These are phyloP conservation scores for Malus hybrid DNA, from an alignment of 331 rosid species.

Conservation along the genomic window DNA sequence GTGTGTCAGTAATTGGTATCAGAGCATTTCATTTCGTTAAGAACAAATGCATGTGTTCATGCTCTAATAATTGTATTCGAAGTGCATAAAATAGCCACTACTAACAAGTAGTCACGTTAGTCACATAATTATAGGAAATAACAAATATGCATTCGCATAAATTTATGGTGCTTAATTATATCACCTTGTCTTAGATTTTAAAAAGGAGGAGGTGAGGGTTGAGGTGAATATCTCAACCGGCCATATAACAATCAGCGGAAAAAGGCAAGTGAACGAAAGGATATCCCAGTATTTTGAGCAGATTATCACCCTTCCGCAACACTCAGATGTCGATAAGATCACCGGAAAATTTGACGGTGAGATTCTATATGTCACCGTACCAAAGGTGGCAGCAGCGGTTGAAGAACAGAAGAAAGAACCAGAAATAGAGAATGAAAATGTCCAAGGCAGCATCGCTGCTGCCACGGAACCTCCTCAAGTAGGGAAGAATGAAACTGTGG, in stretches of 20 bases:
- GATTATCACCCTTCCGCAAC: conserved; percentile 23
- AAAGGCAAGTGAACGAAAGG: conserved; percentile 34
- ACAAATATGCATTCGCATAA: too few relatives aligned
- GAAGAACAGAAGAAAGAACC: conserved; percentile 21
- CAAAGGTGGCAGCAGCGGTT: conserved; percentile 18
- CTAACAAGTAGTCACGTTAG: too few relatives aligned
- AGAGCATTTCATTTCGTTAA: not conserved
- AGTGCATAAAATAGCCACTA: too few relatives aligned
- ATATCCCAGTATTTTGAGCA: conserved; percentile 31
- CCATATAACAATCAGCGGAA: conserved; percentile 33
- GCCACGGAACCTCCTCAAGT: not conserved
- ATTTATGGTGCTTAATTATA: too few relatives aligned
- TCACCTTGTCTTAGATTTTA: conserved; percentile 33
- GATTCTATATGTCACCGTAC: conserved; percentile 50
- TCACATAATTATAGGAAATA: too few relatives aligned
- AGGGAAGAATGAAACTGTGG: not conserved
- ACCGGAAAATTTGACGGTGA: conserved; percentile 43
- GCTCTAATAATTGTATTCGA: not conserved
- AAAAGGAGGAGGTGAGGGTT: conserved; percentile 48
- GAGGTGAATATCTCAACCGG: conserved; percentile 22
- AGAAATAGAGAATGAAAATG: conserved; percentile 2
- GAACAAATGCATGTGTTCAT: not conserved
- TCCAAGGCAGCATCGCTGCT: not conserved
- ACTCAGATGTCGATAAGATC: conserved; percentile 35
- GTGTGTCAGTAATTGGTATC: too few relatives aligned